Conservation (phyloP, 192 early-diverging fungal species). For the Backusella luteola region DNA sequence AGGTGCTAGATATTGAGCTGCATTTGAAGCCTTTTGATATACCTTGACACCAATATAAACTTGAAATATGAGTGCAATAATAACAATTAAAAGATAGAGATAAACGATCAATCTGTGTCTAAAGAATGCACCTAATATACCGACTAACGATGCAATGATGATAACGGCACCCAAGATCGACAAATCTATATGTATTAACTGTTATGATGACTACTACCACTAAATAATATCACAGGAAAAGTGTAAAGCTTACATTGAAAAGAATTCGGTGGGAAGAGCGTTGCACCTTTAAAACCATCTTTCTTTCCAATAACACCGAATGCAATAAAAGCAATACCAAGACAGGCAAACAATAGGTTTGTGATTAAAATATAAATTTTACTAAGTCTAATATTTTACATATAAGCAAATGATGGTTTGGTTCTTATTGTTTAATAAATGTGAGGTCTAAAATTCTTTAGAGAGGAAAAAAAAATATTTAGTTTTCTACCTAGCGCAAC, state of each 20-base stretch:
- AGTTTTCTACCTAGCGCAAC: slow-evolving; percentile 10
- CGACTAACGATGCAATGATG: slow-evolving; percentile 15
- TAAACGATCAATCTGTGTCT: slow-evolving; percentile 9
- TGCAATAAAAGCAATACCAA: slow-evolving; percentile 26
- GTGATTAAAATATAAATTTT: slow-evolving; percentile 31
- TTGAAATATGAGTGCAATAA: slow-evolving; percentile 18
- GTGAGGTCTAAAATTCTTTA: not conserved
- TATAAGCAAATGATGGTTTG: not conserved
- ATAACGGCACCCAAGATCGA: slow-evolving; percentile 19
- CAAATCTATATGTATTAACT: not conserved
- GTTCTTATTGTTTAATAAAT: not conserved
- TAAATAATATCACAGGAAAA: not conserved
- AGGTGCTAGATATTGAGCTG: not conserved
- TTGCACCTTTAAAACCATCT: slow-evolving; percentile 19
- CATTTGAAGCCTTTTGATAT: slow-evolving; percentile 21
- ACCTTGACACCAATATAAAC: slow-evolving; percentile 18
- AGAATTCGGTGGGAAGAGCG: slow-evolving; percentile 16
- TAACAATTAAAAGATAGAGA: slow-evolving; percentile 21
- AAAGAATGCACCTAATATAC: slow-evolving; percentile 18
- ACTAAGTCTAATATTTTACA: slow-evolving; percentile 19
- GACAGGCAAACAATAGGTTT: slow-evolving; percentile 24
- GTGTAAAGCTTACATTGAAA: slow-evolving; percentile 19
- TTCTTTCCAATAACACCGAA: slow-evolving; percentile 20
- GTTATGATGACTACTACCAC: not conserved
- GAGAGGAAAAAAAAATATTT: not conserved